Conservation (phyloP, 257 asterid genomes). For the Przewalskia tangutica region DNA sequence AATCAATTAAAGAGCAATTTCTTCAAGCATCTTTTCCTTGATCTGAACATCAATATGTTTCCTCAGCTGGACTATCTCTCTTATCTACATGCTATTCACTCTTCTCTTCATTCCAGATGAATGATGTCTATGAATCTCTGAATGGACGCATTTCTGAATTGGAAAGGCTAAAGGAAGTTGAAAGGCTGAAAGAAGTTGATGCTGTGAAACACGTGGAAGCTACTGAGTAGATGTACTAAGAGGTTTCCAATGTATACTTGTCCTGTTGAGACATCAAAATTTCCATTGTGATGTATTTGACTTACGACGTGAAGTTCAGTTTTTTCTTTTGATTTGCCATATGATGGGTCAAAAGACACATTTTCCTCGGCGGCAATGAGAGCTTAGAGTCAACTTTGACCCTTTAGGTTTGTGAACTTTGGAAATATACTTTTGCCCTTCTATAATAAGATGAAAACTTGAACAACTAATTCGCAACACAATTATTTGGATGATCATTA, state of each 20-base stretch:
- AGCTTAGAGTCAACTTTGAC: neutral
- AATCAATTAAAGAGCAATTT: neutral
- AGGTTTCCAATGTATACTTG: neutral
- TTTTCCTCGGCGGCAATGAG: neutral
- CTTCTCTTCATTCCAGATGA: constrained; percentile 25
- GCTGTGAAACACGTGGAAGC: constrained; percentile 48
- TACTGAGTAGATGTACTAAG: constrained; percentile 32
- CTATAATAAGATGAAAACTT: neutral
- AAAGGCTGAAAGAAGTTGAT: constrained; percentile 42
- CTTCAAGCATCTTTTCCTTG: neutral
- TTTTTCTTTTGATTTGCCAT: neutral
- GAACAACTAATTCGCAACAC: neutral
- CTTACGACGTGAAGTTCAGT: neutral
- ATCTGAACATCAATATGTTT: neutral
- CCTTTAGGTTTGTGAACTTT: neutral
- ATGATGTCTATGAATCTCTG: constrained; percentile 41
- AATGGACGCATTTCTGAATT: constrained; percentile 54
- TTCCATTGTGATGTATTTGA: neutral
- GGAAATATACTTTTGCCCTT: neutral
- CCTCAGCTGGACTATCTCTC: neutral
- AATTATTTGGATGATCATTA: neutral
- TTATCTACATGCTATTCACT: constrained; percentile 6
- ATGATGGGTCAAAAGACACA: neutral
- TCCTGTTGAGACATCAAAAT: neutral
- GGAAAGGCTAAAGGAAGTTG: constrained; percentile 56